Percentiles rank a stretch among this genome's conserved stretches.
Conservation (phyloP, 1,284 basidiomycete genomes). For the Cryptococcus hybrid region DNA sequence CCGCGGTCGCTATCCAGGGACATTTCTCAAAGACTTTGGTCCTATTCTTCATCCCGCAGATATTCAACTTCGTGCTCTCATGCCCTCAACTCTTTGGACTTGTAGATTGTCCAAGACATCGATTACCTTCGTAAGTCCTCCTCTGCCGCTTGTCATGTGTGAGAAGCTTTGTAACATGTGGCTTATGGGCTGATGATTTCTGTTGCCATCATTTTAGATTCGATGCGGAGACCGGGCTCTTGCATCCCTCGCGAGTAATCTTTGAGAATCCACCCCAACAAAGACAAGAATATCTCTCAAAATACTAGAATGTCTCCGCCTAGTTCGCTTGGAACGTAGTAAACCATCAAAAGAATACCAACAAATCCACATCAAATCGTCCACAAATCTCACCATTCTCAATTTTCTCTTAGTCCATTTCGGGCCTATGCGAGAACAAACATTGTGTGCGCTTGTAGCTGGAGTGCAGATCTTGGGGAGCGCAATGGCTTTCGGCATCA, state of each 20-base stretch:
- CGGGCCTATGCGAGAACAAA: slow-evolving; percentile 78
- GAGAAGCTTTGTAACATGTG: not conserved
- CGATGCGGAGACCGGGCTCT: slow-evolving; percentile 65
- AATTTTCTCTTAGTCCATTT: slow-evolving; percentile 74
- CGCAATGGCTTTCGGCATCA: slow-evolving; percentile 70
- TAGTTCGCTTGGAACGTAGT: slow-evolving; percentile 65
- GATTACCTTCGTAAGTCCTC: slow-evolving; percentile 72
- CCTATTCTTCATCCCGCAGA: slow-evolving; percentile 95
- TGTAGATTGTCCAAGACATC: slow-evolving; percentile 89
- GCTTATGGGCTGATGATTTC: not conserved
- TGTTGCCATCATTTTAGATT: slow-evolving; percentile 57
- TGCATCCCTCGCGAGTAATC: slow-evolving; percentile 68
- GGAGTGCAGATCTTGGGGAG: slow-evolving; percentile 72
- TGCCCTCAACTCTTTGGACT: slow-evolving; percentile 93
- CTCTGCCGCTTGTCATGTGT: not conserved
- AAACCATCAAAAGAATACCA: slow-evolving; percentile 44
- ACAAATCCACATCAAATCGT: slow-evolving; percentile 57
- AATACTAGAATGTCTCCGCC: slow-evolving; percentile 60
- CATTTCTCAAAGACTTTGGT: slow-evolving; percentile 97
- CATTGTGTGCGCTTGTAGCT: slow-evolving; percentile 69
- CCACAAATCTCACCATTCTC: slow-evolving; percentile 83
- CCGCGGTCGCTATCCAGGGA: slow-evolving; percentile 91
- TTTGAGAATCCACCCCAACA: slow-evolving; percentile 60
- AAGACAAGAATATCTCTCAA: slow-evolving; percentile 59
- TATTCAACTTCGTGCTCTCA: slow-evolving; percentile 95